phyloP scores from a whole-genome alignment of 2,329 filamentous ascomycete species.

The Aspergillus hortae region DNA sequence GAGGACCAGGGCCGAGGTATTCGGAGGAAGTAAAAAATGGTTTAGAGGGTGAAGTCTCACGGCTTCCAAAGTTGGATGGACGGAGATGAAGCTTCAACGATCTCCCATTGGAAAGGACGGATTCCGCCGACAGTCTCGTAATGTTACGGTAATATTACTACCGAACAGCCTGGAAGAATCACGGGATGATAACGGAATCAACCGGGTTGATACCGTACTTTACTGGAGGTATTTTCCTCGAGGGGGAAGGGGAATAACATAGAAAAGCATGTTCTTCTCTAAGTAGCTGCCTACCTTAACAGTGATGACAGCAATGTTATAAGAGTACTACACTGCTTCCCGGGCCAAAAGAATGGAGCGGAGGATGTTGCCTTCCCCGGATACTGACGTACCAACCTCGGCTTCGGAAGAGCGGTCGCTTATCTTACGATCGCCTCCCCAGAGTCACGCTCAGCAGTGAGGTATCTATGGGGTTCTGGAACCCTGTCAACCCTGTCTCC shows the following conservation, averaged over 20 bases:
- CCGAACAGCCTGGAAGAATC: background rate
- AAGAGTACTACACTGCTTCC: background rate
- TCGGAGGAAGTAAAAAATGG: background rate
- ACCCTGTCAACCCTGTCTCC: constrained; percentile 22
- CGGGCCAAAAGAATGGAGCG: background rate
- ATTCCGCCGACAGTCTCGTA: too few species aligned
- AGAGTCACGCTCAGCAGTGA: constrained; percentile 20
- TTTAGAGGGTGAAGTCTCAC: background rate
- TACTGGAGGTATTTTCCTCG: background rate
- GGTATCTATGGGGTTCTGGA: constrained; percentile 29
- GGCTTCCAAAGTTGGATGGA: too few species aligned
- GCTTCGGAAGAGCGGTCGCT: constrained; percentile 27
- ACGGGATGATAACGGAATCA: constrained; percentile 2
- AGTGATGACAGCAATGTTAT: background rate
- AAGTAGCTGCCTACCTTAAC: background rate
- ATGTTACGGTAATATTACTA: constrained; percentile 1
- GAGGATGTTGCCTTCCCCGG: constrained; percentile 2
- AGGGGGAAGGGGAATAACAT: background rate
- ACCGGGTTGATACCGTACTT: background rate
- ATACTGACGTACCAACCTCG: constrained; percentile 32
- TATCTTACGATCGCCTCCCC: constrained; percentile 29
- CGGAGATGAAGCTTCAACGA: background rate
- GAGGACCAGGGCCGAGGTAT: background rate
- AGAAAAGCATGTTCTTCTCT: too few species aligned
- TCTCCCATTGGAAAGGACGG: background rate